Base-by-base conservation (phyloP, 106 monocot genomes). In the Allium fistulosum region DNA sequence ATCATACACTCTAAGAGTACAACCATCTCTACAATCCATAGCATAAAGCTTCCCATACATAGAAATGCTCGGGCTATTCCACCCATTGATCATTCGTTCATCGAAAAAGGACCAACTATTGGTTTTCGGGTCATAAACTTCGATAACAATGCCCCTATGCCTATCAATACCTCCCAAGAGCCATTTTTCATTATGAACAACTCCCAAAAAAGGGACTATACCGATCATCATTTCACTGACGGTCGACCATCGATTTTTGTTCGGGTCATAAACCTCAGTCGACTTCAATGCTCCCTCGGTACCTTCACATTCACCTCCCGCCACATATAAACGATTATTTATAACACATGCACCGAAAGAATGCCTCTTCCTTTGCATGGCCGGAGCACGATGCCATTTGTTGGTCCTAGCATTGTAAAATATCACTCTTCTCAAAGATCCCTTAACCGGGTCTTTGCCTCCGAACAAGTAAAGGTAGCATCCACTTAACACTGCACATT, bases 261-360 rank as follows among this genome's bases (percentile, higher is more conserved):
- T 83, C 2, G 83, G 83, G 67, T 83, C 83, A 69, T 79, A 83
- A 12, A 83, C 27, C 72, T 83, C 83, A 4, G 79, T 79, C 7
- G 83, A 83, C 13, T 67, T 74, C 51, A 83, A 67, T 15, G 75
- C 79, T 68, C 83, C 72, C 26, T 83, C 79, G 28, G 76, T 83
- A 14, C 83, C 83, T 75, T 83, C 83, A 49, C 83, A 83, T 66
- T 83, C 83, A 17, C 83, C 83, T 48, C 83, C 83, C 46, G 83
- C 79, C 10, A 83, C 83, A 76, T 79, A 83, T 17, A 83, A 63
- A 45, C 83, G 79, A 56, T 83, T 83, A 50, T 83, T 79, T 68
- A 83, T 75, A 49, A 83, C 83, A 62, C 79, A 79, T 9, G 83
- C 71, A 67, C 79, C 83, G 12, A 79, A 83, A 53, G 79, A 83